These are phyloP conservation scores for Aquilaria malaccensis DNA, from an alignment of 345 rosid genomes.

Conservation along the genomic window DNA sequence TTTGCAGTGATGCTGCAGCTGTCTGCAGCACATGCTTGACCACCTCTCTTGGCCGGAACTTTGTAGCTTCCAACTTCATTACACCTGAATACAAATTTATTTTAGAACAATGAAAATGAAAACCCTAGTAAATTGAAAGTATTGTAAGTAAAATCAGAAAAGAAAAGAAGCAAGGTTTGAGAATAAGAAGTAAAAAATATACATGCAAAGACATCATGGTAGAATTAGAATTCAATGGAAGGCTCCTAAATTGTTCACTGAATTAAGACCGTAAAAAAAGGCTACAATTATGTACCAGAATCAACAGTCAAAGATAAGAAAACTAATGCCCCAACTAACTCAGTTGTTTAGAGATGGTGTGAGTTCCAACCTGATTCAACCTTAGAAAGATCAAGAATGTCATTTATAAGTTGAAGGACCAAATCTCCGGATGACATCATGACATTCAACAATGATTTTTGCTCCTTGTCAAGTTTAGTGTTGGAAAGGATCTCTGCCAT, in stretches of 20 bases:
- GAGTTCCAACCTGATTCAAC: slow-evolving; percentile 73
- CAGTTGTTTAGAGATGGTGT: neutral
- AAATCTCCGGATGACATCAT: slow-evolving; percentile 97
- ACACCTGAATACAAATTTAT: slow-evolving; percentile 34
- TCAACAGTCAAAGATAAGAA: slow-evolving; percentile 2
- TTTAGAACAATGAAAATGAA: neutral
- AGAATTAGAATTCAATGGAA: too few relatives aligned
- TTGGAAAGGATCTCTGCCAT: slow-evolving; percentile 92
- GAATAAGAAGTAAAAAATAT: neutral
- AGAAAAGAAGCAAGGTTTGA: neutral
- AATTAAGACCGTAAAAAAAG: neutral
- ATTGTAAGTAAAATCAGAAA: neutral
- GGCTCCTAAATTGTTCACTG: neutral
- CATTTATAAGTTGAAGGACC: slow-evolving; percentile 90
- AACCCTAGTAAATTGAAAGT: neutral
- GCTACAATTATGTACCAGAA: neutral
- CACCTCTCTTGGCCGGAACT: slow-evolving; percentile 87
- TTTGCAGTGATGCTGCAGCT: slow-evolving; percentile 84
- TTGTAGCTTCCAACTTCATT: slow-evolving; percentile 94
- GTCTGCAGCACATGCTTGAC: slow-evolving; percentile 96
- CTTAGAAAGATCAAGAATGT: slow-evolving; percentile 97
- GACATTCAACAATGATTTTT: slow-evolving; percentile 64
- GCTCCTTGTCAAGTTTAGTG: slow-evolving; percentile 72
- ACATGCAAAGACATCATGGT: too few relatives aligned
- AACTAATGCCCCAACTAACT: neutral